Conservation (phyloP, 1,284 basidiomycete genomes). For the Trametes hirsuta region DNA sequence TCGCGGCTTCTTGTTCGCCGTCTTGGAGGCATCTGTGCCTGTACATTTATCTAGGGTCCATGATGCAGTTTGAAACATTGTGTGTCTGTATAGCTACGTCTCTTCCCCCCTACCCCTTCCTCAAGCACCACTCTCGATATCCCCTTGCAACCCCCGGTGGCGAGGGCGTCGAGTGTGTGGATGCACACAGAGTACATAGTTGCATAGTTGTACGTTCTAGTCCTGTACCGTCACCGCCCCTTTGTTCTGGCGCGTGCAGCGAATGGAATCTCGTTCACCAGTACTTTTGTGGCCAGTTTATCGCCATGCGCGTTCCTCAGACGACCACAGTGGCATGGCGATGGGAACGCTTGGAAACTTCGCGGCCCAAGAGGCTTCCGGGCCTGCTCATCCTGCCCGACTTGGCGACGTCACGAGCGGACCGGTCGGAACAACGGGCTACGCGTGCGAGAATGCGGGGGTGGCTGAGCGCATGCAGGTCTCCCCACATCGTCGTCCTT, state of each 20-base stretch:
- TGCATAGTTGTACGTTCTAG: conserved; percentile 14
- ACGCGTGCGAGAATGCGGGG: conserved; percentile 4
- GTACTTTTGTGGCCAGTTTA: background rate
- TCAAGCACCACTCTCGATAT: background rate
- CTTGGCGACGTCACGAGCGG: conserved; percentile 14
- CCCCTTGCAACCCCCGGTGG: background rate
- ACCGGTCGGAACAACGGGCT: background rate
- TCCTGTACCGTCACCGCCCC: conserved; percentile 9
- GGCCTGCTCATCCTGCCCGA: background rate
- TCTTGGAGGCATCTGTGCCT: conserved; percentile 9
- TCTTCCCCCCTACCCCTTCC: background rate
- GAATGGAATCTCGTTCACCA: conserved; percentile 8
- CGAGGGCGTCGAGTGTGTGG: background rate
- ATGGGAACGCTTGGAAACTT: background rate
- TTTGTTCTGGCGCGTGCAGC: conserved; percentile 10
- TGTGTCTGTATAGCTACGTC: conserved; percentile 13
- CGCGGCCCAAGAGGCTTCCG: too few relatives aligned
- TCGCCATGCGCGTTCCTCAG: too few relatives aligned
- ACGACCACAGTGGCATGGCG: background rate
- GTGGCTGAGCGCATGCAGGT: conserved; percentile 5
- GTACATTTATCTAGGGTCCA: conserved; percentile 5
- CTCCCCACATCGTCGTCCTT: background rate
- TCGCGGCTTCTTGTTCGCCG: background rate
- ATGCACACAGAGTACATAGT: background rate
- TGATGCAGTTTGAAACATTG: background rate